phyloP scores from a whole-genome alignment of 2,329 filamentous ascomycete species.

The Clarireedia homoeocarpa region DNA sequence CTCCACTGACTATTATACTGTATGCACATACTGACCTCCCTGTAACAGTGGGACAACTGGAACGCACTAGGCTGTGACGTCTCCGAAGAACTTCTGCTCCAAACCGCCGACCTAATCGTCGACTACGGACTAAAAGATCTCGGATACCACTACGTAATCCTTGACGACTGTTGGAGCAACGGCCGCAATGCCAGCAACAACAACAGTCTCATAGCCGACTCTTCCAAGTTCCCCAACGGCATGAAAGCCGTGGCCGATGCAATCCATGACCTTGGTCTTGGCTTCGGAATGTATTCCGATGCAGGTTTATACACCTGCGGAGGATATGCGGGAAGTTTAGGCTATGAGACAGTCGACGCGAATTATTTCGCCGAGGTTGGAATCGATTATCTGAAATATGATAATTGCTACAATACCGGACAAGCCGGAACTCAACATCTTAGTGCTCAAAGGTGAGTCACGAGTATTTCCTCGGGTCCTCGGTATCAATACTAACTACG shows the following conservation, averaged over 20 bases:
- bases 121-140: slow-evolving; percentile 42
- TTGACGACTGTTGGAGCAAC: slow-evolving; percentile 46
- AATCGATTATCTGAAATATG: slow-evolving; percentile 47
- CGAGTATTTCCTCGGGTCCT: not conserved
- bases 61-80: slow-evolving; percentile 46
- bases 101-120: slow-evolving; percentile 40
- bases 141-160: slow-evolving; percentile 49
- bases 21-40: too few species aligned
- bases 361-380: slow-evolving; percentile 43
- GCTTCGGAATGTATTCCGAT: slow-evolving; percentile 45
- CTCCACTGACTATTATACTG: too few species aligned
- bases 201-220: slow-evolving; percentile 35
- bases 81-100: slow-evolving; percentile 40
- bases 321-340: slow-evolving; percentile 37
- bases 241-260: slow-evolving; percentile 39
- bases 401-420: slow-evolving; percentile 49
- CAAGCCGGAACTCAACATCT: slow-evolving; percentile 36
- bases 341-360: slow-evolving; percentile 45
- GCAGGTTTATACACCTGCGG: slow-evolving; percentile 37
- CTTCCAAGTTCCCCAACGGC: slow-evolving; percentile 39
- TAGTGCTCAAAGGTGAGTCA: slow-evolving; percentile 33
- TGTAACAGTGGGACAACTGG: slow-evolving; percentile 33
- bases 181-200: slow-evolving; percentile 35
- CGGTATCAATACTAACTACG: not conserved
- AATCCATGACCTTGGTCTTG: slow-evolving; percentile 40